Base-by-base conservation (phyloP, 345 rosid genomes). In the Lepidium didymum region DNA sequence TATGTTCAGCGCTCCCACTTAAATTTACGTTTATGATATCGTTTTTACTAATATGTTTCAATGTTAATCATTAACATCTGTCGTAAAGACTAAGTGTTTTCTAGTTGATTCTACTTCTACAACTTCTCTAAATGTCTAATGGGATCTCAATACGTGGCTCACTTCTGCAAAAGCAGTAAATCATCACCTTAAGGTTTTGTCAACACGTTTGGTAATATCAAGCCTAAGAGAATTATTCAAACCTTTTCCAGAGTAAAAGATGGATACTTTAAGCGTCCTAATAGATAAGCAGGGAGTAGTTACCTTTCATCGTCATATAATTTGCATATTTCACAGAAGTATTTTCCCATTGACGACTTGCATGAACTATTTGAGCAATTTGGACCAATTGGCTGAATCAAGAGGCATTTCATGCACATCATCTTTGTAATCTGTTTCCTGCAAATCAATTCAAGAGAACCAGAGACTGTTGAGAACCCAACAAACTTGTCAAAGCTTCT, bases 351-450 rank as follows among this genome's bases (percentile, higher is more conserved):
- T 41, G 87, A 79, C 27, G 75, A 81, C 31, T 57, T 81, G 76
- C 96, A 89, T 18, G 74, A 82, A 67, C 77, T 80, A 49, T 87
- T 82, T 7, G 70, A 74, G 74, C 91, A 89, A 65, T 71, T 78
- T 49, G 84, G 84, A 67, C 81, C 88, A 75, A 85, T 78, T 16
- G 89, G 89, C 69, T 87, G 96, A 74, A 85, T 76, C 72, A 77
- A 56, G 58, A 87, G 80, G 76, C 96, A 89, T 18, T 65, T 72
- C 93, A 89, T 89, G 70, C 96, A 89, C 93, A 89, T 89, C 93
- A 87, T 89, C 79, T 87, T 91, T 67, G 87, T 63, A 12, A 91
- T 80, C 7, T 81, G 85, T 76, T 89, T 89, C 77, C 93, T 87
- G 84, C 62, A 75, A 38, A 38, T 44, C 10, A 43, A 59, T 16